phyloP scores from a whole-genome alignment of 139 green algal genomes.

The Asterochloris sp. region DNA sequence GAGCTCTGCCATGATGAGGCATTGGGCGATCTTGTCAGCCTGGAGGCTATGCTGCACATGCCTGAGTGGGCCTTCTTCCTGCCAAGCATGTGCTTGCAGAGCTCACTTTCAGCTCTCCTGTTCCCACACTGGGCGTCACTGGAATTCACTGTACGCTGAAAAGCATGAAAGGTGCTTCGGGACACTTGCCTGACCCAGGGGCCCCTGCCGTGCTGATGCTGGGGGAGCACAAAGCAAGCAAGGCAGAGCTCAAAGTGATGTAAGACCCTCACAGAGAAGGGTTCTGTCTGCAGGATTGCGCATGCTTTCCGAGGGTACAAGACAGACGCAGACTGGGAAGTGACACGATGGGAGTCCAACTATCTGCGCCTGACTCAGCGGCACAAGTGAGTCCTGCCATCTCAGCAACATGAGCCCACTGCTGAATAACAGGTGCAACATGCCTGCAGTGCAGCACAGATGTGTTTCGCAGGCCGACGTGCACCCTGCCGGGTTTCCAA shows the following conservation, averaged over 20 bases:
- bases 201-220: too few species aligned
- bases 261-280: not conserved
- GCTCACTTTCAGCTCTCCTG: too few species aligned
- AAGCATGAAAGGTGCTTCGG: too few species aligned
- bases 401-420: not conserved
- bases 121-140: too few species aligned
- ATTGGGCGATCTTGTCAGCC: too few species aligned
- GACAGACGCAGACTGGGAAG: constrained; percentile 49
- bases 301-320: constrained; percentile 65
- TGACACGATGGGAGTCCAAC: constrained; percentile 74
- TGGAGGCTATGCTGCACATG: not conserved
- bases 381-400: constrained; percentile 32
- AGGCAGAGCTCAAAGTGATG: too few species aligned
- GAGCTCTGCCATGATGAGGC: not conserved
- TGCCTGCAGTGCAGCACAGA: not conserved
- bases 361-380: constrained; percentile 38
- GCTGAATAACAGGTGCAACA: too few species aligned
- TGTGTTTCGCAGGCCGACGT: not conserved
- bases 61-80: too few species aligned
- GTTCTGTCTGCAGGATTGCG: constrained; percentile 53
- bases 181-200: too few species aligned
- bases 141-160: too few species aligned
- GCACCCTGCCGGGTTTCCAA: not conserved
- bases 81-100: too few species aligned
- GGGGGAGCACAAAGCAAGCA: too few species aligned